Evolutionary conservation across 805 yeast species (phyloP).

Genomic region (Candida railenensis): DNA sequence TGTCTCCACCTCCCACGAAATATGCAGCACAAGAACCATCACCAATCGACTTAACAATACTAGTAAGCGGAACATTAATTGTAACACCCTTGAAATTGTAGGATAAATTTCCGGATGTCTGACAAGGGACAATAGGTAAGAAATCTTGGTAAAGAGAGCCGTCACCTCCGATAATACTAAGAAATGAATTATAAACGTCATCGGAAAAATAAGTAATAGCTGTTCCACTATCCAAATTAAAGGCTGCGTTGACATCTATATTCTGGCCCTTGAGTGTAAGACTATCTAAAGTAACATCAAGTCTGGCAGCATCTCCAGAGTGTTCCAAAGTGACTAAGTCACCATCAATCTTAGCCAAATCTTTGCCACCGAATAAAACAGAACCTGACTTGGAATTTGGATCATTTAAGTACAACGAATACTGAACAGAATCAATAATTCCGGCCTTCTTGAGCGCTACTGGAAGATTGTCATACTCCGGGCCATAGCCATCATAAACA

Average conservation of each 20-base stretch:
- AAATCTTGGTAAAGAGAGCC: not conserved
- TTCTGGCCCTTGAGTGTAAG: slow-evolving; percentile 18
- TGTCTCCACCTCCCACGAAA: not conserved
- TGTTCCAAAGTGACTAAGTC: slow-evolving; percentile 5
- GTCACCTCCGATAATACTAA: not conserved
- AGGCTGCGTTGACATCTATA: slow-evolving; percentile 1
- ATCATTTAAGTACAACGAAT: slow-evolving; percentile 35
- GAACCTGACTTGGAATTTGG: slow-evolving; percentile 21
- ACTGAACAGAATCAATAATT: slow-evolving; percentile 30
- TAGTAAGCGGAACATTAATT: slow-evolving; percentile 8
- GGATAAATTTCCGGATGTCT: slow-evolving; percentile 1
- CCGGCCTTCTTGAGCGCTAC: slow-evolving; percentile 31
- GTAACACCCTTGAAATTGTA: slow-evolving; percentile 7
- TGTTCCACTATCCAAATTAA: slow-evolving; percentile 7
- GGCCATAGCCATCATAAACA: slow-evolving; percentile 4
- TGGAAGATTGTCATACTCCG: slow-evolving; percentile 34
- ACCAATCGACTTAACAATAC: not conserved
- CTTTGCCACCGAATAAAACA: slow-evolving; percentile 28
- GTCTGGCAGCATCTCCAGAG: slow-evolving; percentile 29
- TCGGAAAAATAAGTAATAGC: slow-evolving; percentile 4
- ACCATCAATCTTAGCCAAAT: slow-evolving; percentile 20
- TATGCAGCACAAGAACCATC: not conserved
- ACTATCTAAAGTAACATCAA: slow-evolving; percentile 47
- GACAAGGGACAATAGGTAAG: not conserved
- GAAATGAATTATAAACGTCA: not conserved